Conservation (phyloP, 1,139 yeast species). For the Taphrina sp. region DNA sequence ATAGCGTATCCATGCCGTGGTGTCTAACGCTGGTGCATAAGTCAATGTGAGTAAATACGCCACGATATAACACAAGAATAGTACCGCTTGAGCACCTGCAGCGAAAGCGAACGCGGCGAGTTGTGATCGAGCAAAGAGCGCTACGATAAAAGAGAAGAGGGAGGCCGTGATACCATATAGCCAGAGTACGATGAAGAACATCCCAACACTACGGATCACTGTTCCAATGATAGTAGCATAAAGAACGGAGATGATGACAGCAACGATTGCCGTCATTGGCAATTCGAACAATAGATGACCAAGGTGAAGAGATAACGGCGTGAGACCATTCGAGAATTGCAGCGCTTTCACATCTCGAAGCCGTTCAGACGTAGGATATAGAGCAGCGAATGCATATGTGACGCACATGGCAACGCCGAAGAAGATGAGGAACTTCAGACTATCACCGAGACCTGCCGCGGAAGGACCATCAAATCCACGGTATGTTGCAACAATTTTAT, state of each 20-base stretch:
- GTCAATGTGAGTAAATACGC: slow-evolving; percentile 43
- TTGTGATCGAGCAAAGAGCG: slow-evolving; percentile 44
- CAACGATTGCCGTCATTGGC: slow-evolving; percentile 39
- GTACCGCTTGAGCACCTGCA: slow-evolving; percentile 44
- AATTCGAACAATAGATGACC: slow-evolving; percentile 43
- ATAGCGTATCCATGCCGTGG: slow-evolving; percentile 39
- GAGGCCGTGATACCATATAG: slow-evolving; percentile 44
- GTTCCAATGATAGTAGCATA: slow-evolving; percentile 38
- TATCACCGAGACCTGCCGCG: slow-evolving; percentile 1
- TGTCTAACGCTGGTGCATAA: slow-evolving; percentile 42
- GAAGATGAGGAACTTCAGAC: slow-evolving; percentile 41
- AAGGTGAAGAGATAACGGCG: slow-evolving; percentile 45
- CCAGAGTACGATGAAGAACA: slow-evolving; percentile 43
- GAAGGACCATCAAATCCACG: slow-evolving; percentile 15
- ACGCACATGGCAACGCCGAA: slow-evolving; percentile 45
- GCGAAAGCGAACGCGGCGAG: slow-evolving; percentile 46
- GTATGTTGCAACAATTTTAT: slow-evolving; percentile 5
- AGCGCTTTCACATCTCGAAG: slow-evolving; percentile 45
- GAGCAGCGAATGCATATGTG: slow-evolving; percentile 45
- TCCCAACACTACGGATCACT: slow-evolving; percentile 43
- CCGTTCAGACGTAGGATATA: slow-evolving; percentile 46
- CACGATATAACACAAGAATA: slow-evolving; percentile 43
- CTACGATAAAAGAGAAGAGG: slow-evolving; percentile 42
- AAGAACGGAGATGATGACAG: slow-evolving; percentile 42
- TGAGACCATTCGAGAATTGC: slow-evolving; percentile 46